These are phyloP conservation scores for Malus hybrid DNA, from an alignment of 331 rosid genomes.

Conservation along the genomic window DNA sequence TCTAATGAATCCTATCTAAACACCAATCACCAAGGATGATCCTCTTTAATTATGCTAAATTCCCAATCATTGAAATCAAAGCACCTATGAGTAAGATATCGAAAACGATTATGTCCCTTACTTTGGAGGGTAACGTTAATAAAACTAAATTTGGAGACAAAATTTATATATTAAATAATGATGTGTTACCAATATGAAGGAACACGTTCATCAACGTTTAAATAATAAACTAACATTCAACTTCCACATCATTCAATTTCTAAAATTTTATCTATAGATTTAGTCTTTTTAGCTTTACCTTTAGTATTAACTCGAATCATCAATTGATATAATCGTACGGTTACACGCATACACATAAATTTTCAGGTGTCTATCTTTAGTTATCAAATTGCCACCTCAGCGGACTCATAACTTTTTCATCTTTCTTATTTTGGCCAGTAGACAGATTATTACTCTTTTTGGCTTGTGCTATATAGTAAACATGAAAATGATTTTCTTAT, in stretches of 20 bases:
- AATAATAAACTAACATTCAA: too few relatives aligned
- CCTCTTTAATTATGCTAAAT: neutral
- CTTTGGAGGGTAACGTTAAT: too few relatives aligned
- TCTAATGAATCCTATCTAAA: neutral
- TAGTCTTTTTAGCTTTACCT: accelerated
- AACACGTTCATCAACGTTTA: too few relatives aligned
- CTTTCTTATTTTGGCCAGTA: neutral
- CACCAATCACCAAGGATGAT: neutral
- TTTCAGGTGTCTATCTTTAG: neutral
- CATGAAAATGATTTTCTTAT: neutral
- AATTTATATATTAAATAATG: too few relatives aligned
- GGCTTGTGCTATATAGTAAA: neutral
- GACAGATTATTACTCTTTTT: neutral
- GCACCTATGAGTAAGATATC: neutral
- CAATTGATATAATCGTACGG: neutral
- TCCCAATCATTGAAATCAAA: neutral
- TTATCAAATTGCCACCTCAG: neutral
- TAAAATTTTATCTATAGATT: too few relatives aligned
- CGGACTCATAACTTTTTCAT: neutral
- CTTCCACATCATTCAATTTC: too few relatives aligned
- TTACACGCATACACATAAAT: neutral
- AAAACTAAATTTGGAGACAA: too few relatives aligned
- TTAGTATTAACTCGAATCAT: neutral
- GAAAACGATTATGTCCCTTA: too few relatives aligned
- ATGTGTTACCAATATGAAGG: accelerated